Evolutionary conservation across 768 basidiomycete genomes (phyloP).

Genomic region (Pisolithus orientalis): DNA sequence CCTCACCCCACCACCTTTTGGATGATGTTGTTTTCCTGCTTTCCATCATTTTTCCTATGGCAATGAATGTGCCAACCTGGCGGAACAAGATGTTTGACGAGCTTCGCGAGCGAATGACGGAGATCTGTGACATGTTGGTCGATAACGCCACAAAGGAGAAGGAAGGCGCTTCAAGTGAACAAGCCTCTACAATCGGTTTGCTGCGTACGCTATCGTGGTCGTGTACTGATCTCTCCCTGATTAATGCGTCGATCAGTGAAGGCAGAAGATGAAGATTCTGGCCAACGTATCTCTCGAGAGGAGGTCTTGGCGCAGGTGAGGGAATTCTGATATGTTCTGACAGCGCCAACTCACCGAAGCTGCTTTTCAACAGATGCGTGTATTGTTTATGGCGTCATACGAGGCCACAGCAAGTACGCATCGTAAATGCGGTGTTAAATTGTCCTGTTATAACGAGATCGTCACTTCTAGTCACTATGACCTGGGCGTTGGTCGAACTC

Average conservation of each 20-base stretch:
- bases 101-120: too few relatives aligned
- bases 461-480: conserved; percentile 8
- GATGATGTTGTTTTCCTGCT: conserved; percentile 19
- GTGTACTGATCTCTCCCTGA: background rate
- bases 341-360: background rate
- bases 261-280: conserved; percentile 23
- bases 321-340: too few relatives aligned
- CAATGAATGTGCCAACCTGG: background rate
- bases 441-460: background rate
- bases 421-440: background rate
- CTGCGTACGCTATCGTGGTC: too few relatives aligned
- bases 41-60: conserved; percentile 25
- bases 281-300: conserved; percentile 18
- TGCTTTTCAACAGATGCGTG: conserved; percentile 7
- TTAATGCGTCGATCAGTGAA: conserved; percentile 25
- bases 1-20: conserved; percentile 1
- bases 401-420: conserved; percentile 16
- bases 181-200: too few relatives aligned
- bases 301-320: conserved; percentile 22
- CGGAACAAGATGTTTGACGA: too few relatives aligned
- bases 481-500: conserved; percentile 53
- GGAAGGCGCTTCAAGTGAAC: conserved; percentile 6
- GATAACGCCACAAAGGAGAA: conserved; percentile 1
- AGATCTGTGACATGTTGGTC: too few relatives aligned
- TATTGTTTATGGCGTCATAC: conserved; percentile 14